Conservation (phyloP, 441 rosid genomes). For the Manihot esculenta region DNA sequence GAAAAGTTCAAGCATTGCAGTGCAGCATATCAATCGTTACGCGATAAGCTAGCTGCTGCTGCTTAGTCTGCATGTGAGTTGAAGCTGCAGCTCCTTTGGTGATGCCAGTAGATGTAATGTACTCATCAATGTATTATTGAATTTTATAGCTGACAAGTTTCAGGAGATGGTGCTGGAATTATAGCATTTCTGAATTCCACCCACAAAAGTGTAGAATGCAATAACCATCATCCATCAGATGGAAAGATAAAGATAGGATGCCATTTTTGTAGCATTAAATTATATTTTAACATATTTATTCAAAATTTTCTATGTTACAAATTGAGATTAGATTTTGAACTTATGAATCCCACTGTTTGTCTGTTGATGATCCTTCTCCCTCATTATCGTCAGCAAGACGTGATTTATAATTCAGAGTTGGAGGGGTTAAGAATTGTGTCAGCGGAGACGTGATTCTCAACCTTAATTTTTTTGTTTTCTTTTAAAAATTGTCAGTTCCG, state of each 20-base stretch:
- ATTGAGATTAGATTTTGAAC: neutral
- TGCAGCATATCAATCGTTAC: slow-evolving; percentile 78
- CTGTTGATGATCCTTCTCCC: no score
- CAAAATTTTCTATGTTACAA: neutral
- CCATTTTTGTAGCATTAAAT: neutral
- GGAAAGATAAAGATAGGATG: neutral
- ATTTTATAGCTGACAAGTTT: neutral
- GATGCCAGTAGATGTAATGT: slow-evolving; percentile 5
- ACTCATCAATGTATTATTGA: neutral
- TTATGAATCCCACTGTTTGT: no score
- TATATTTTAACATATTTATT: neutral
- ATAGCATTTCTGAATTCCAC: slow-evolving; percentile 4
- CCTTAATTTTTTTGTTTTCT: no score
- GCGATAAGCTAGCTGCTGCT: slow-evolving; percentile 59
- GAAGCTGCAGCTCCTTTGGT: neutral
- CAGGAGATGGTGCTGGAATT: neutral
- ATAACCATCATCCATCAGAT: neutral
- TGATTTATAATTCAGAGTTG: no score
- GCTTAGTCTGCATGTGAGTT: slow-evolving; percentile 27
- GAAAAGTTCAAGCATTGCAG: slow-evolving; percentile 94
- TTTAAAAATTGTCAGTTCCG: no score
- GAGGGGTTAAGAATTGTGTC: no score
- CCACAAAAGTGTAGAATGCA: neutral
- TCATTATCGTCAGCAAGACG: no score
- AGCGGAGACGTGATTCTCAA: no score